These are phyloP conservation scores for Blastocystis sp. DNA, from an alignment of 352 stramenopile species.

Conservation along the genomic window DNA sequence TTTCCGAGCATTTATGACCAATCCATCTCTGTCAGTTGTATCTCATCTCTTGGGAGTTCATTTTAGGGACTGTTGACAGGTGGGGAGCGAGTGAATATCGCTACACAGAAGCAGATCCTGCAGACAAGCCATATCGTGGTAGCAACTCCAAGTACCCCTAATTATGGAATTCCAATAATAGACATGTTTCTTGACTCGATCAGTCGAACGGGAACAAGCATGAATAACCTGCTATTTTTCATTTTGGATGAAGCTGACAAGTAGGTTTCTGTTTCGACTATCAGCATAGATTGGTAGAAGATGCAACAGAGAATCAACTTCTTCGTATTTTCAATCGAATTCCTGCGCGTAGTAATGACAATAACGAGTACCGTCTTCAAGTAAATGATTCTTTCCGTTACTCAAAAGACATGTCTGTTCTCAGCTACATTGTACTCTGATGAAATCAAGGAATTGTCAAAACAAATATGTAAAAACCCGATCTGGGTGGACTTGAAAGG, in stretches of 20 bases:
- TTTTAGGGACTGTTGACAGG: slow-evolving; percentile 63
- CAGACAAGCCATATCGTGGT: slow-evolving; percentile 66
- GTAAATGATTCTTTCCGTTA: background rate
- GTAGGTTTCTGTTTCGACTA: background rate
- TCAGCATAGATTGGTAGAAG: slow-evolving; percentile 62
- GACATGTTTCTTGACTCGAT: slow-evolving; percentile 54
- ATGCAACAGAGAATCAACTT: slow-evolving; percentile 61
- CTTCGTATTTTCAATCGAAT: slow-evolving; percentile 66
- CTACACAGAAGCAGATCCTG: slow-evolving; percentile 43
- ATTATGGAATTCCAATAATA: background rate
- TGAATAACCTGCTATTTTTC: slow-evolving; percentile 65
- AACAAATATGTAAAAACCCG: slow-evolving; percentile 66
- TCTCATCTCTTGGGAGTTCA: background rate
- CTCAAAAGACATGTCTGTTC: slow-evolving; percentile 68
- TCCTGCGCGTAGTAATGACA: slow-evolving; percentile 54
- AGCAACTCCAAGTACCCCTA: slow-evolving; percentile 65
- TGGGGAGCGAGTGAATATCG: slow-evolving; percentile 35
- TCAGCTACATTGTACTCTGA: slow-evolving; percentile 69
- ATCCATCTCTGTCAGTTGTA: background rate
- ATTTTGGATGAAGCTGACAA: slow-evolving; percentile 69
- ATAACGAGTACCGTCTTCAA: slow-evolving; percentile 63
- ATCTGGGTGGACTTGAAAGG: slow-evolving; percentile 71
- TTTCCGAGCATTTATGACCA: slow-evolving; percentile 25
- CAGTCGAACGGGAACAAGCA: slow-evolving; percentile 61
- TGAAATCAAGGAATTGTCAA: slow-evolving; percentile 64